Conservation (phyloP, 345 rosid genomes). For the Noccaea bulbosa region DNA sequence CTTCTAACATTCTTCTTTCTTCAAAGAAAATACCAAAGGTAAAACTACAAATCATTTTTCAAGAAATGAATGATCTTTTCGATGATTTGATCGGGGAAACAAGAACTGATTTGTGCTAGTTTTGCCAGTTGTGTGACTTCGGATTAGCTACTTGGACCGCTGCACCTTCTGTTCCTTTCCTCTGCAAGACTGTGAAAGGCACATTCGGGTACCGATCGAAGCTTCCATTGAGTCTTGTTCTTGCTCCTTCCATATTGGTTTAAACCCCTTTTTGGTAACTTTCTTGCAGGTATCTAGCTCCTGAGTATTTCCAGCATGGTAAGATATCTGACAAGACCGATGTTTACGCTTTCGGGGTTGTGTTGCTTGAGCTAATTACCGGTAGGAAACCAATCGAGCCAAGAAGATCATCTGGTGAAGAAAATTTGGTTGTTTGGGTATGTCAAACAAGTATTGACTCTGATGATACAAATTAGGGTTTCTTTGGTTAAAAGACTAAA, state of each 20-base stretch:
- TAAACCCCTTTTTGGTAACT: not conserved
- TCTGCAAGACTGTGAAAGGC: conserved; percentile 99
- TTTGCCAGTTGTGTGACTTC: conserved; percentile 86
- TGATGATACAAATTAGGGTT: too few species aligned
- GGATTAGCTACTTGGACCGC: conserved; percentile 99
- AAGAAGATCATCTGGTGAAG: conserved; percentile 78
- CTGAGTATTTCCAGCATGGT: conserved; percentile 98
- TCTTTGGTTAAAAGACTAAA: not conserved
- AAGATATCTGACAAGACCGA: conserved; percentile 94
- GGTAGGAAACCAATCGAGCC: conserved; percentile 96
- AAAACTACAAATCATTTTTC: conserved; percentile 4
- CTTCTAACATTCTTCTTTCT: conserved; percentile 94
- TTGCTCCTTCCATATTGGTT: conserved; percentile 5
- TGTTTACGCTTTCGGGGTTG: conserved; percentile 97
- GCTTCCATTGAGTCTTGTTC: not conserved
- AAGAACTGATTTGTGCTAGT: not conserved
- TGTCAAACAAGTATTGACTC: conserved; percentile 29
- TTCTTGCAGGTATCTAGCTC: conserved; percentile 80
- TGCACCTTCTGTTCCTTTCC: conserved; percentile 91
- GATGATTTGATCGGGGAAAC: not conserved
- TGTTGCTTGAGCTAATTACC: conserved; percentile 81
- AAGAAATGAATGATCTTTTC: not conserved
- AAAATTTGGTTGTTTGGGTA: conserved; percentile 96
- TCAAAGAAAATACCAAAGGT: conserved; percentile 91
- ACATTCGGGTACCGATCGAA: conserved; percentile 78